Evolutionary conservation across 352 stramenopile species (phyloP).

Genomic region (Globisporangium ultimum): DNA sequence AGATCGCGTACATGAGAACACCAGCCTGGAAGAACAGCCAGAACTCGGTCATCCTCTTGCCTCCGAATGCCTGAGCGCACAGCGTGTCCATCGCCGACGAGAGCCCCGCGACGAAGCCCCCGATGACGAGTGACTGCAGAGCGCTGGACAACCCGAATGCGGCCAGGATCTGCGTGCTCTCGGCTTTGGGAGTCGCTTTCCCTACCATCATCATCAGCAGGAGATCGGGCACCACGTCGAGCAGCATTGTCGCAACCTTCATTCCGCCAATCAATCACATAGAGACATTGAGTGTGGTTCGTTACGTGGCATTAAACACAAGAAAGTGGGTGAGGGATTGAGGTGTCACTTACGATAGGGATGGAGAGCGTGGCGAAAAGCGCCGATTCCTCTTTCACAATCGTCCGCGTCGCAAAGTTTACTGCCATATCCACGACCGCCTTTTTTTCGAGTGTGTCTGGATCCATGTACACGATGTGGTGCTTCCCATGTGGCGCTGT

Average conservation of each 20-base stretch:
- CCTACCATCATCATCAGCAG: slow-evolving; percentile 58
- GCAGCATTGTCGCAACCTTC: slow-evolving; percentile 31
- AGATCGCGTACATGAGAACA: slow-evolving; percentile 37
- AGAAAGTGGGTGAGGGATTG: too few species aligned
- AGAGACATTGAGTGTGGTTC: too few species aligned
- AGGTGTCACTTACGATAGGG: slow-evolving; percentile 16
- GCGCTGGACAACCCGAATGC: slow-evolving; percentile 47
- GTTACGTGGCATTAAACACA: too few species aligned
- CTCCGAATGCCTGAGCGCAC: slow-evolving; percentile 62
- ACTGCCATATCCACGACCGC: slow-evolving; percentile 31
- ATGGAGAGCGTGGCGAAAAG: slow-evolving; percentile 27
- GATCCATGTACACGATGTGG: slow-evolving; percentile 13
- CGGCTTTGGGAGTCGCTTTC: slow-evolving; percentile 31
- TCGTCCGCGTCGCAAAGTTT: slow-evolving; percentile 20
- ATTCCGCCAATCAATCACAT: too few species aligned
- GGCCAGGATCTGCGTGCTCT: slow-evolving; percentile 53
- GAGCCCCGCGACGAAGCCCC: slow-evolving; percentile 42
- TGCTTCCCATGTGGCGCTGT: too few species aligned
- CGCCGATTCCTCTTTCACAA: slow-evolving; percentile 29
- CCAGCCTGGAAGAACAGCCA: slow-evolving; percentile 58
- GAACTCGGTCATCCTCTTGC: slow-evolving; percentile 45
- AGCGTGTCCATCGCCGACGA: slow-evolving; percentile 60
- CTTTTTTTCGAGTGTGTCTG: slow-evolving; percentile 24
- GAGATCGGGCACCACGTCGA: slow-evolving; percentile 47
- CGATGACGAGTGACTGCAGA: slow-evolving; percentile 51